These are phyloP conservation scores for Bromus sterilis DNA, from an alignment of 176 grass and related monocot species.

Conservation along the genomic window DNA sequence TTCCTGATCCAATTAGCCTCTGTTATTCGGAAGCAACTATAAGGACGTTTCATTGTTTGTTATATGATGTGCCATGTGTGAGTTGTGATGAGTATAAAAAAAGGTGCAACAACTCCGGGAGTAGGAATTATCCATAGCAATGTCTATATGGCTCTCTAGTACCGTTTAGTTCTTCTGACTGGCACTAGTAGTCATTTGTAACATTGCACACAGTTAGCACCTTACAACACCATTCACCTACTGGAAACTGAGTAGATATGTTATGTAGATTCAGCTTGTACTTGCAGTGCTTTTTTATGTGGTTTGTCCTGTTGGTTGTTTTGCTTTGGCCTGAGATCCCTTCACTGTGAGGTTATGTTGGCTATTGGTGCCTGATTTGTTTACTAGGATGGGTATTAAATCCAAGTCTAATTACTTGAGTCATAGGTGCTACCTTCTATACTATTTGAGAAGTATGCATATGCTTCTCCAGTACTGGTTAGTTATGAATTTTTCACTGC, in stretches of 20 bases:
- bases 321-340: not conserved
- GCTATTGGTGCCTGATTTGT: not conserved
- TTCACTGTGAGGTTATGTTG: not conserved
- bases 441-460: not conserved
- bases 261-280: not conserved
- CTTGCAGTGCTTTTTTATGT: not conserved
- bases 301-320: not conserved
- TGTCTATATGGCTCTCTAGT: not conserved
- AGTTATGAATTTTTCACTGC: not conserved
- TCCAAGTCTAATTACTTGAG: not conserved
- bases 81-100: not conserved
- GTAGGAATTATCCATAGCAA: not conserved
- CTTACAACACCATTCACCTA: not conserved
- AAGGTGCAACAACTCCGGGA: not conserved
- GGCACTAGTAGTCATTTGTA: not conserved
- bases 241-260: not conserved
- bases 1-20: not conserved
- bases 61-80: not conserved
- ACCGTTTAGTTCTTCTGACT: not conserved
- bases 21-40: not conserved
- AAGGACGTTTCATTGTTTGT: not conserved
- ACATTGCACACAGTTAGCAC: not conserved
- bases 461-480: not conserved
- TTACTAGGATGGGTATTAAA: not conserved
- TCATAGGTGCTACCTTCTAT: not conserved